Evolutionary conservation across 345 rosid species (phyloP), one percentile per base, ranked within the genome.

Genomic region (Salix udensis): DNA sequence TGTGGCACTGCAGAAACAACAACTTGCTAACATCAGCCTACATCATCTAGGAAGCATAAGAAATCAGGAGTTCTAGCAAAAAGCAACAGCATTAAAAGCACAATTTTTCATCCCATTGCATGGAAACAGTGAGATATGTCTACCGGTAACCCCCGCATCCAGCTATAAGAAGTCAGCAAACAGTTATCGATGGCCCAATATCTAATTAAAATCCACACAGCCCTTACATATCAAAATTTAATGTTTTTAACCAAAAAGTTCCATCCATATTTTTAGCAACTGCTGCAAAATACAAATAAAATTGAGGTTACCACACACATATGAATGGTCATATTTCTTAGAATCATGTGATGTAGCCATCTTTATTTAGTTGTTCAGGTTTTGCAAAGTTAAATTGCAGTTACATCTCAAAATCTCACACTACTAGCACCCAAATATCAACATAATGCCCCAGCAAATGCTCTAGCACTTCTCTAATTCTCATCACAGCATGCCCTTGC

Each of bases 1-100:
- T 94, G 84, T 90, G 98, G 84, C 98, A 94, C 98, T 94, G 97
- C 85, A 74, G 52, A 52, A 36, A 70, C 30, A 66, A 69, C 11
- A 60, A 58, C 24, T 15, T 15, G 6, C 37, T 28, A 21, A 71
- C 12, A 74, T 74, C 39, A 74, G 39, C 67, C 65, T 28, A 68
- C 31, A 64, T 50, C 58, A 48, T 64, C 58, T 16, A 13, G 16
- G 14, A 46, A 72, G 36, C 21, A 28, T 4, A n/a, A 50, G 37
- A 67, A 67, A 65, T 40, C 15, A 40, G 28, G 16, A 34, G 10
- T 36, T 39, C 24, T 5, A 65, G 44, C 15, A 31, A 18, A n/a
- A 67, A 14, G 48, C 26, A 52, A 46, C 15, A 11, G 34, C 26
- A n/a, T 15, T 40, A 46, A n/a, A 10, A 62, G 75, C 66, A 52